Conservation (phyloP, 1,139 yeast species). For the Scheffersomyces parashehatae region DNA sequence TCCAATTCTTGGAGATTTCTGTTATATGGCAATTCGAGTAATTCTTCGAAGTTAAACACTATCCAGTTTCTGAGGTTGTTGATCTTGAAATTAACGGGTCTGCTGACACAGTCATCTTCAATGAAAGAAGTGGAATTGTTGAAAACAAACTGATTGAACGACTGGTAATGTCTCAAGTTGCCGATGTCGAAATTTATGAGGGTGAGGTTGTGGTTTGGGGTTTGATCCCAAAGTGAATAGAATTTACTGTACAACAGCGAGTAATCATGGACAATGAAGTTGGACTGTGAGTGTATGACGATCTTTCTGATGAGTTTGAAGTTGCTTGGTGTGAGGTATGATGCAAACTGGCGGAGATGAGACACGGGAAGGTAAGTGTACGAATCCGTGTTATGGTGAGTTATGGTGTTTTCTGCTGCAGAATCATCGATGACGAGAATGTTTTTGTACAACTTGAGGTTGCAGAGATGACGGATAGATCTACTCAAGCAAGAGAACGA, state of each 20-base stretch:
- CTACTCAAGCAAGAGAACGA: constrained; percentile 13
- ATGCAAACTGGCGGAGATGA: constrained; percentile 14
- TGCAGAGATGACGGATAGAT: constrained; percentile 15
- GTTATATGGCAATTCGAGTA: constrained; percentile 20
- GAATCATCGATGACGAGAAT: constrained; percentile 18
- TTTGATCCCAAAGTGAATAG: constrained; percentile 16
- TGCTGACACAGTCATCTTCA: constrained; percentile 15
- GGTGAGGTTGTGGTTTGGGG: constrained; percentile 14
- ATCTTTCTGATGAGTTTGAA: constrained; percentile 16
- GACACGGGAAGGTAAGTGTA: constrained; percentile 2
- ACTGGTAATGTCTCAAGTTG: constrained; percentile 20
- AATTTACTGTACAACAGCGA: constrained; percentile 17
- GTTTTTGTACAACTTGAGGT: constrained; percentile 15
- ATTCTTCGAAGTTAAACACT: constrained; percentile 20
- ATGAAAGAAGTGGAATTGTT: constrained; percentile 14
- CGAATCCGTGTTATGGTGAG: constrained; percentile 1
- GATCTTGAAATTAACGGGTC: constrained; percentile 12
- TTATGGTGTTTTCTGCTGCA: constrained; percentile 4
- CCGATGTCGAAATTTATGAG: constrained; percentile 22
- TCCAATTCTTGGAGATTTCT: constrained; percentile 19
- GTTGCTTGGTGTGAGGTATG: constrained; percentile 11
- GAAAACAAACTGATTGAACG: constrained; percentile 17
- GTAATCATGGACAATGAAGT: constrained; percentile 17
- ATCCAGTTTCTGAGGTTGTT: constrained; percentile 25
- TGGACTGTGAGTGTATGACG: constrained; percentile 21